phyloP scores from a whole-genome alignment of 495 filamentous ascomycete genomes.

The Penicillium ochrochloron region DNA sequence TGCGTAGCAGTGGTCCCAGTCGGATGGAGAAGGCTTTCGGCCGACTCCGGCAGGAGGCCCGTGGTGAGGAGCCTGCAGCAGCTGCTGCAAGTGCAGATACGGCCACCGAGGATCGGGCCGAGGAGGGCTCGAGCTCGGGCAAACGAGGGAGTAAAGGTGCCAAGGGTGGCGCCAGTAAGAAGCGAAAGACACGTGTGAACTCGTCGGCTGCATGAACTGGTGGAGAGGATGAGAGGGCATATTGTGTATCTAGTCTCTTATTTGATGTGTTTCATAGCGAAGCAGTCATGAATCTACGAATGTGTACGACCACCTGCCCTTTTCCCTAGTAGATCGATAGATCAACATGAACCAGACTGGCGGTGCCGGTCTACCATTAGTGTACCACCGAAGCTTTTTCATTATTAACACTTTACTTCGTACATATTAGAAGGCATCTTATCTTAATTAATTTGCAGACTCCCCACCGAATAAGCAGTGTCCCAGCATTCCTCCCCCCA shows the following conservation, averaged over 20 bases:
- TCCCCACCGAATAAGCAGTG: conserved; percentile 29
- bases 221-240: conserved; percentile 1
- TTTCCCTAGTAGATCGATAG: background rate
- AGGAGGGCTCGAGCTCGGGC: conserved; percentile 13
- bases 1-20: conserved; percentile 63
- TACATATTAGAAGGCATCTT: background rate
- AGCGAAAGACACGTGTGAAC: conserved; percentile 19
- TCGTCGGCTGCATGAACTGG: conserved; percentile 3
- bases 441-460: background rate
- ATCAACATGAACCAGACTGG: conserved; percentile 1
- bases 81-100: background rate
- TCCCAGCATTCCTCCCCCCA: conserved; percentile 24
- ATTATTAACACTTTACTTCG: background rate
- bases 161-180: conserved; percentile 19
- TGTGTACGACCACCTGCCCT: background rate
- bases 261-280: background rate
- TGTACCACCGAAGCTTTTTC: conserved; percentile 5
- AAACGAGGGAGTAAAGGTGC: conserved; percentile 16
- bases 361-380: conserved; percentile 5
- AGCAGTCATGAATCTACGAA: background rate
- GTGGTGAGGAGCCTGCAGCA: conserved; percentile 20
- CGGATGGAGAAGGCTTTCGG: conserved; percentile 81
- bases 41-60: conserved; percentile 64
- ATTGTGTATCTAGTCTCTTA: background rate
- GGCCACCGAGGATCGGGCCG: background rate